Evolutionary conservation across 108 stramenopile genomes (phyloP).

Genomic region (Phaeodactylum tricornutum): DNA sequence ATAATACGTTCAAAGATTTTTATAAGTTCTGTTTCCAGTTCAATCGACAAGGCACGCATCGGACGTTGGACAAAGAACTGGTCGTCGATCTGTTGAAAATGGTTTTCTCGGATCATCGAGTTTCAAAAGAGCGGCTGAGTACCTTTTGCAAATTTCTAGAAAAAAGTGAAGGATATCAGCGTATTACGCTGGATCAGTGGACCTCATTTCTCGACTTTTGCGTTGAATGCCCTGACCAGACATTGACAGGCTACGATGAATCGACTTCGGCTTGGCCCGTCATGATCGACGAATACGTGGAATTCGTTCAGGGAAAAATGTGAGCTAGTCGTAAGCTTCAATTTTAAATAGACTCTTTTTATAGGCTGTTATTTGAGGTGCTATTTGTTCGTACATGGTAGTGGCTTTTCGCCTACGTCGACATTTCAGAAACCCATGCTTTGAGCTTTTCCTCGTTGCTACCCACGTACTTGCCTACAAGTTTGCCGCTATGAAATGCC

Average conservation of each 20-base stretch:
- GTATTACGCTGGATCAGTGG: conserved; percentile 86
- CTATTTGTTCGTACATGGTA: too few species aligned
- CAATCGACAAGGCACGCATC: conserved; percentile 85
- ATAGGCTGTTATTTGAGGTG: too few species aligned
- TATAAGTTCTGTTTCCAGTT: conserved; percentile 90
- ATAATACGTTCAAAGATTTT: conserved; percentile 78
- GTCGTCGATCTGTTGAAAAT: conserved; percentile 64
- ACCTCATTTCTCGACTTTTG: conserved; percentile 80
- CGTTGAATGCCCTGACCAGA: conserved; percentile 44
- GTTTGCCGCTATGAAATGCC: conserved; percentile 26
- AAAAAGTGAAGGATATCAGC: conserved; percentile 36
- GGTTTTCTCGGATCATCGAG: conserved; percentile 38
- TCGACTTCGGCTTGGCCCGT: conserved; percentile 66
- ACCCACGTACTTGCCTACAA: too few species aligned
- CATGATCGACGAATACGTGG: conserved; percentile 70
- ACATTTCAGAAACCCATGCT: too few species aligned
- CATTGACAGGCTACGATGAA: conserved; percentile 73
- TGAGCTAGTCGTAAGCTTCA: too few species aligned
- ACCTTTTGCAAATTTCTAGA: conserved; percentile 57
- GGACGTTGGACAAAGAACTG: conserved; percentile 84
- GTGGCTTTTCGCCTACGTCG: too few species aligned
- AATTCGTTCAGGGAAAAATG: conserved; percentile 55
- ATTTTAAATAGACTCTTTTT: too few species aligned
- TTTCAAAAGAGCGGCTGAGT: conserved; percentile 38
- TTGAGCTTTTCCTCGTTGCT: too few species aligned